phyloP scores from a whole-genome alignment of 169 alveolate genomes.

The Plasmodium chabaudi region DNA sequence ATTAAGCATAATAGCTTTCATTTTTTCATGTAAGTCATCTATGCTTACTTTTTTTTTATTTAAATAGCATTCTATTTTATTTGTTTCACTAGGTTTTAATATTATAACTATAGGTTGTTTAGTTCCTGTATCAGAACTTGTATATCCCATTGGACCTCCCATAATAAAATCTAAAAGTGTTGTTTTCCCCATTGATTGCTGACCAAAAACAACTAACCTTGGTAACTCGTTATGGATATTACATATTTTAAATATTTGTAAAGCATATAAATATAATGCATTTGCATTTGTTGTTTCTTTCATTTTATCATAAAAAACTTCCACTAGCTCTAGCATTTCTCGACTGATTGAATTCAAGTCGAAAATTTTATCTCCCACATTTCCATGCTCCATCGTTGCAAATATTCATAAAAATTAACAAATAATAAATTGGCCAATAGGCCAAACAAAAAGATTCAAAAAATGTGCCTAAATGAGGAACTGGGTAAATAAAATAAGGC shows the following conservation, averaged over 20 bases:
- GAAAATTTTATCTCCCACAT: conserved; percentile 68
- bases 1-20: conserved; percentile 86
- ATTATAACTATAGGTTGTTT: conserved; percentile 91
- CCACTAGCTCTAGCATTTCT: conserved; percentile 63
- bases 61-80: conserved; percentile 69
- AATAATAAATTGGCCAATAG: not conserved
- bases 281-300: conserved; percentile 84
- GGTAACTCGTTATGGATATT: conserved; percentile 92
- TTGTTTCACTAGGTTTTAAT: conserved; percentile 84
- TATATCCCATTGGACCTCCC: conserved; percentile 94
- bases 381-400: conserved; percentile 54
- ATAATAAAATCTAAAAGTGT: conserved; percentile 91
- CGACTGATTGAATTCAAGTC: conserved; percentile 74
- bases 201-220: conserved; percentile 92
- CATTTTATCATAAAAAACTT: conserved; percentile 71
- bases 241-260: conserved; percentile 88
- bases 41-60: conserved; percentile 77
- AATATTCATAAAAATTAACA: conserved; percentile 3
- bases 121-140: conserved; percentile 92
- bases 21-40: conserved; percentile 86
- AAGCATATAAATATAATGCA: conserved; percentile 85
- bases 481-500: no score
- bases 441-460: not conserved
- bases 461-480: not conserved
- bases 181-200: conserved; percentile 93